These are phyloP conservation scores for Obelidium mucronatum DNA, from an alignment of 192 early-diverging fungal genomes.

Conservation along the genomic window DNA sequence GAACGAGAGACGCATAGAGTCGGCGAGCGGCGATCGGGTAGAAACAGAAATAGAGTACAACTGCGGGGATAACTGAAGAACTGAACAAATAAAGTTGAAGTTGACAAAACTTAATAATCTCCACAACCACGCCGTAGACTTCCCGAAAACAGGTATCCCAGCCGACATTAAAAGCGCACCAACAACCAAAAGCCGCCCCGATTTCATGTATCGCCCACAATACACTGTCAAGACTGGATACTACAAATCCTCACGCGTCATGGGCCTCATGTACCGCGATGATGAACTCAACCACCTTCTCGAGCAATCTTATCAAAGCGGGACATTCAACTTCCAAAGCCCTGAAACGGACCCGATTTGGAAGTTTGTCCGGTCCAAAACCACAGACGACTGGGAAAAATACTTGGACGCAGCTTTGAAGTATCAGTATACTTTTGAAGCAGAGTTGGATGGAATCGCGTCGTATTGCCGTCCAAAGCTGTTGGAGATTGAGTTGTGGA, in stretches of 20 bases:
- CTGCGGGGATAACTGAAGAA: no score
- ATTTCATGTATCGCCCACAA: slow-evolving; percentile 70
- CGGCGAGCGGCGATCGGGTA: no score
- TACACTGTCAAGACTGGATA: neutral
- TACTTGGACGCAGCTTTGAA: slow-evolving; percentile 16
- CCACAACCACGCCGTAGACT: slow-evolving; percentile 75
- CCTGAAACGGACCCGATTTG: slow-evolving; percentile 20
- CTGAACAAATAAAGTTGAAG: no score
- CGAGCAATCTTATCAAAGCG: neutral
- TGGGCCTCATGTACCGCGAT: slow-evolving; percentile 33
- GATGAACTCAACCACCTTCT: slow-evolving; percentile 19
- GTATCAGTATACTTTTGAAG: slow-evolving; percentile 26
- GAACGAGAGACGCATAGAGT: no score
- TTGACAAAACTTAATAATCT: no score
- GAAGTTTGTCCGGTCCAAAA: neutral
- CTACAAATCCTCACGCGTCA: slow-evolving; percentile 22
- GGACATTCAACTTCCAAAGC: neutral
- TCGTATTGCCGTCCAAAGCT: slow-evolving; percentile 22
- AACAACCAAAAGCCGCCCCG: slow-evolving; percentile 56
- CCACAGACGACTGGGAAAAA: slow-evolving; percentile 21
- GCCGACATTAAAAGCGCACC: slow-evolving; percentile 53
- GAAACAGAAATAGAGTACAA: no score
- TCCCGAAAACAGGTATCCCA: slow-evolving; percentile 68
- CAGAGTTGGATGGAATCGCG: slow-evolving; percentile 22
- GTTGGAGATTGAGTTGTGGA: slow-evolving; percentile 30